Evolutionary conservation across 2,329 filamentous ascomycete genomes (phyloP).

Genomic region (Botrytis deweyae): DNA sequence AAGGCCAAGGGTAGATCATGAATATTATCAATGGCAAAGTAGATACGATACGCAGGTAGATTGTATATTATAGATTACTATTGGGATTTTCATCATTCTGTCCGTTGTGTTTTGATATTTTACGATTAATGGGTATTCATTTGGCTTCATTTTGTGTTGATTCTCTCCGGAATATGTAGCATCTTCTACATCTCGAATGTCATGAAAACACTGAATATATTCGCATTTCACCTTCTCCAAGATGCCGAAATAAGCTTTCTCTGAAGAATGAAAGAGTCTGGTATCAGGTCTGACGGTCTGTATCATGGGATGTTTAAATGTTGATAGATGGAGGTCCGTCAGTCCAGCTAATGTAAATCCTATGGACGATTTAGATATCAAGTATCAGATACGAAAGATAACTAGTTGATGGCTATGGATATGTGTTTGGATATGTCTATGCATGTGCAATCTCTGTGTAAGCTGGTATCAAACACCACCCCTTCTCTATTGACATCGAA

Average conservation of each 20-base stretch:
- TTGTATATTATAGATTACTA: constrained; percentile 4
- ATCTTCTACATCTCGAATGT: neutral
- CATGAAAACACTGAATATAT: neutral
- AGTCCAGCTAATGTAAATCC: neutral
- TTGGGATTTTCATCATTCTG: no score
- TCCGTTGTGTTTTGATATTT: neutral
- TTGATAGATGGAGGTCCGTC: neutral
- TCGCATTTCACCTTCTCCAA: neutral
- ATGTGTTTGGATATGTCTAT: neutral
- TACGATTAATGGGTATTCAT: neutral
- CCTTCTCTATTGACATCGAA: neutral
- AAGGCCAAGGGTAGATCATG: constrained; percentile 38
- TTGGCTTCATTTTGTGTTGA: neutral
- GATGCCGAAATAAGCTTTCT: neutral
- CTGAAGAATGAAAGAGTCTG: neutral
- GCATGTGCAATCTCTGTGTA: neutral
- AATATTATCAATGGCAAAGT: neutral
- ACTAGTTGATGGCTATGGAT: neutral
- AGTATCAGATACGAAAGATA: neutral
- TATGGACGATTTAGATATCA: neutral
- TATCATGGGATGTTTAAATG: neutral
- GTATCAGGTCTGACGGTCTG: neutral
- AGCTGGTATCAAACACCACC: neutral
- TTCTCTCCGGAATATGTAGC: neutral
- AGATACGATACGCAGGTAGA: constrained; percentile 5